Evolutionary conservation across 495 filamentous ascomycete genomes (phyloP).

Genomic region (Xylaria telfairii): DNA sequence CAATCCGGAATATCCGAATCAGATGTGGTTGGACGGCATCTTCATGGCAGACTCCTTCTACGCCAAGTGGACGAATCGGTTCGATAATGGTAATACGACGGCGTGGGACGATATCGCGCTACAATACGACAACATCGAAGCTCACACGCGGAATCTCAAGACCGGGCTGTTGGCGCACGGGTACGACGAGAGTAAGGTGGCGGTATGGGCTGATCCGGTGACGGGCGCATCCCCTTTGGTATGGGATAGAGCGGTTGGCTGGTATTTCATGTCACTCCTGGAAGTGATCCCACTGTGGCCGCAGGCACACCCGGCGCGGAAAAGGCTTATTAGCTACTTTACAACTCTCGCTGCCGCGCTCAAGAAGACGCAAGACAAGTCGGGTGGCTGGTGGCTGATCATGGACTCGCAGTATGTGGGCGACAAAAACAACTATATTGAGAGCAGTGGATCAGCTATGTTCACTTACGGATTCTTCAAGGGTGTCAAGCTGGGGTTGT

Average conservation of each 20-base stretch:
- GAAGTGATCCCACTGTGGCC: conserved; percentile 60
- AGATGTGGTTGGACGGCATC: conserved; percentile 65
- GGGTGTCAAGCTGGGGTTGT: conserved; percentile 54
- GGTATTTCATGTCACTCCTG: conserved; percentile 65
- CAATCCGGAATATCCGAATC: conserved; percentile 54
- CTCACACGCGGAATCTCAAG: conserved; percentile 54
- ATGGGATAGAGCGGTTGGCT: conserved; percentile 64
- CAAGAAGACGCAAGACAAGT: conserved; percentile 51
- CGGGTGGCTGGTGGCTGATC: conserved; percentile 67
- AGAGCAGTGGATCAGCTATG: conserved; percentile 66
- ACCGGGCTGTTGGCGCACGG: conserved; percentile 62
- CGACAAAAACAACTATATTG: conserved; percentile 63
- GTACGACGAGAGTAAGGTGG: conserved; percentile 60
- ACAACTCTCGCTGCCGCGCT: conserved; percentile 49
- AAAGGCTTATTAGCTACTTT: conserved; percentile 47
- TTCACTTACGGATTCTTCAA: conserved; percentile 63
- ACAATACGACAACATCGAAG: conserved; percentile 60
- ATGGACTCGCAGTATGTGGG: conserved; percentile 54
- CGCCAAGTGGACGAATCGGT: conserved; percentile 52
- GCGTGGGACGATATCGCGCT: conserved; percentile 54
- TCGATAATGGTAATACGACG: conserved; percentile 44
- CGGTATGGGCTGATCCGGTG: conserved; percentile 61
- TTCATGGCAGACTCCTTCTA: conserved; percentile 61
- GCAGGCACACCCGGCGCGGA: conserved; percentile 38
- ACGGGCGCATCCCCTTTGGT: conserved; percentile 63